Percentiles rank a stretch among this genome's conserved stretches.
Conservation (phyloP, 139 green algal genomes). For the Pedinophyceae sp. region DNA sequence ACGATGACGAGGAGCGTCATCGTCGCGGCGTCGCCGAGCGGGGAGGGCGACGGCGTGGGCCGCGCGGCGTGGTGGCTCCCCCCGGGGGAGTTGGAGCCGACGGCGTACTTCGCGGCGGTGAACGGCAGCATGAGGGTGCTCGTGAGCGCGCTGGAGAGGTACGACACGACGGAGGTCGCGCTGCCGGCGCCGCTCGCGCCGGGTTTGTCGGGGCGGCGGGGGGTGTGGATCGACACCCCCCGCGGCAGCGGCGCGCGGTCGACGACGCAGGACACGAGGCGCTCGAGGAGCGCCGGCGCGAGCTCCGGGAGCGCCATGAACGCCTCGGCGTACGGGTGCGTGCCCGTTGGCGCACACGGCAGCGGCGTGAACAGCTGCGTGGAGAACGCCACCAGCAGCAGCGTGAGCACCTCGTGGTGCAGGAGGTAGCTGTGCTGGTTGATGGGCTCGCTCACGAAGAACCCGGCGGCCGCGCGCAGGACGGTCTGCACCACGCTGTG, state of each 20-base stretch:
- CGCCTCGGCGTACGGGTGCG: slow-evolving; percentile 31
- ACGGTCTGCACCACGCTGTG: slow-evolving; percentile 3
- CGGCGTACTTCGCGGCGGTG: no score
- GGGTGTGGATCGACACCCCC: background rate
- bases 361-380: slow-evolving; percentile 43
- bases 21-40: slow-evolving; percentile 26
- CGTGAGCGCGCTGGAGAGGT: background rate
- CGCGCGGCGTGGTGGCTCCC: background rate
- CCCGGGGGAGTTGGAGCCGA: no score
- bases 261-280: background rate
- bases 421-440: slow-evolving; percentile 37
- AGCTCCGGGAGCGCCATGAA: slow-evolving; percentile 10
- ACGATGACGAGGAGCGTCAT: slow-evolving; percentile 42
- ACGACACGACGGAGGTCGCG: background rate
- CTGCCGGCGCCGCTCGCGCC: no score
- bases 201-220: background rate
- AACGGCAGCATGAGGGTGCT: no score
- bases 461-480: background rate
- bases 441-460: background rate
- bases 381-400: slow-evolving; percentile 39
- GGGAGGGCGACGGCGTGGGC: background rate
- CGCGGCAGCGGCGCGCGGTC: background rate
- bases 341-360: slow-evolving; percentile 2
- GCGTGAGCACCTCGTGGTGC: slow-evolving; percentile 39
- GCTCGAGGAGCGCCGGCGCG: background rate